Conservation (phyloP, 495 filamentous ascomycete species). For the Aspergillus wentii region DNA sequence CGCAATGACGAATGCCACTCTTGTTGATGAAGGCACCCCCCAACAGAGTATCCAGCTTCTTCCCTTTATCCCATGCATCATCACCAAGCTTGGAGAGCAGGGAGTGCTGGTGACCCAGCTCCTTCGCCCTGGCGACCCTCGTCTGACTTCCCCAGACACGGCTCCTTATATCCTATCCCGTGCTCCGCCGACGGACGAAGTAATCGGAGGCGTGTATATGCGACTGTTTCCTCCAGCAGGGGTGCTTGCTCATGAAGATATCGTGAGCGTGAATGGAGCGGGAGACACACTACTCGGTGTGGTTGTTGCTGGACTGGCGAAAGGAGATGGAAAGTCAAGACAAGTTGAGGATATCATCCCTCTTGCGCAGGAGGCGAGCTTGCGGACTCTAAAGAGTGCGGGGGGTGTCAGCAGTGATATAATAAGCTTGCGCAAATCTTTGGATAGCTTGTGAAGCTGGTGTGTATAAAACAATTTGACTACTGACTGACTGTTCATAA, state of each 20-base stretch:
- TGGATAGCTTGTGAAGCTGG: not conserved
- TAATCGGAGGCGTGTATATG: slow-evolving; percentile 81
- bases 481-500: too few species aligned
- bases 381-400: slow-evolving; percentile 64
- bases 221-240: slow-evolving; percentile 67
- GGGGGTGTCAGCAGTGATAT: slow-evolving; percentile 60
- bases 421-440: slow-evolving; percentile 4
- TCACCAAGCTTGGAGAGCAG: slow-evolving; percentile 75
- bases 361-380: slow-evolving; percentile 66
- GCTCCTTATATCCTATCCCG: slow-evolving; percentile 67
- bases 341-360: slow-evolving; percentile 39
- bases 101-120: slow-evolving; percentile 78
- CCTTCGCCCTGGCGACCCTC: slow-evolving; percentile 56
- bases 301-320: slow-evolving; percentile 61
- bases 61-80: slow-evolving; percentile 76
- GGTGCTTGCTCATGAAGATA: slow-evolving; percentile 49
- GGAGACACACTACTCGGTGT: slow-evolving; percentile 91
- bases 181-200: slow-evolving; percentile 36
- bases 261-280: slow-evolving; percentile 89
- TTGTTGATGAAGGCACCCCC: slow-evolving; percentile 78
- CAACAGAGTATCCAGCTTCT: slow-evolving; percentile 81
- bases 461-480: too few species aligned
- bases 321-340: slow-evolving; percentile 11
- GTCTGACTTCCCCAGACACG: slow-evolving; percentile 54
- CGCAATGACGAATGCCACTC: slow-evolving; percentile 46